phyloP scores from a whole-genome alignment of 164 flowering plant genomes.

The Vitis rupestris region DNA sequence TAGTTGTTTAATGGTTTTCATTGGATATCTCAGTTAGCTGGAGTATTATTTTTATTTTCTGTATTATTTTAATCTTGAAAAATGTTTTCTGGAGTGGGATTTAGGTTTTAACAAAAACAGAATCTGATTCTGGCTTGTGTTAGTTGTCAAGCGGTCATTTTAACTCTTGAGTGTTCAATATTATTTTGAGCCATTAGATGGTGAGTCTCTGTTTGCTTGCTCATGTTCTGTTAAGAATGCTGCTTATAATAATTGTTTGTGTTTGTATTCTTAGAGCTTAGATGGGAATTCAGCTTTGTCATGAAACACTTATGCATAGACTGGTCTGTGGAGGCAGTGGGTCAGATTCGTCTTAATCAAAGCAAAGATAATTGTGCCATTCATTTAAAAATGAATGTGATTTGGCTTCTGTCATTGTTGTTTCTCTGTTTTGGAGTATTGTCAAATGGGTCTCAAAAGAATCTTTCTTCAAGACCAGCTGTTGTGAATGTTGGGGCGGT shows the following conservation, averaged over 20 bases:
- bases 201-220: background rate
- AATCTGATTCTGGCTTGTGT: background rate
- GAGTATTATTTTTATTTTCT: background rate
- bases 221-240: background rate
- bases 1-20: too few relatives aligned
- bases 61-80: too few relatives aligned
- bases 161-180: background rate
- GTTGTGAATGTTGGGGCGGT: constrained; percentile 78
- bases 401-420: constrained; percentile 28
- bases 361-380: background rate
- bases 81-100: background rate
- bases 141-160: background rate
- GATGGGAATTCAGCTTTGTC: background rate
- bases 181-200: too few relatives aligned
- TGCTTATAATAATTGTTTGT: background rate
- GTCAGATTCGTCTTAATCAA: background rate
- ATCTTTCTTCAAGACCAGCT: constrained; percentile 62
- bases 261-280: background rate
- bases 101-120: background rate
- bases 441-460: constrained; percentile 30
- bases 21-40: background rate
- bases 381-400: constrained; percentile 31
- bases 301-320: background rate
- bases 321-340: background rate
- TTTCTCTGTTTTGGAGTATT: constrained; percentile 27